phyloP scores from a whole-genome alignment of 1,284 basidiomycete genomes.

The Leucoagaricus sp. region DNA sequence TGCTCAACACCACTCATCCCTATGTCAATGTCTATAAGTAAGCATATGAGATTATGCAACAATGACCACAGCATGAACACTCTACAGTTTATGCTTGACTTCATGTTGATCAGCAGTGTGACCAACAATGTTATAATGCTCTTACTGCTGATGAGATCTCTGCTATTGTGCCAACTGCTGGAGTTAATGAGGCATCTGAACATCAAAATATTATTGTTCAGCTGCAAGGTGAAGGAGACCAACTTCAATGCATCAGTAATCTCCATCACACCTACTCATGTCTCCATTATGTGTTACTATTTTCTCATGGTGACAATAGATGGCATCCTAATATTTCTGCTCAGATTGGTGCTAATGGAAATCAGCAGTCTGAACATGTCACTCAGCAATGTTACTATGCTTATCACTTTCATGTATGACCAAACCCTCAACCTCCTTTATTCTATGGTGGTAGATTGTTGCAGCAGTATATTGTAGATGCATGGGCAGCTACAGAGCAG shows the following conservation, averaged over 20 bases:
- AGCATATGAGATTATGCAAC: too few species aligned
- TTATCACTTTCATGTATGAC: too few species aligned
- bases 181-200: too few species aligned
- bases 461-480: conserved; percentile 38
- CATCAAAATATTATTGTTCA: too few species aligned
- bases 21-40: too few species aligned
- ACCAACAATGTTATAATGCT: conserved; percentile 27
- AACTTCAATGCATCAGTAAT: too few species aligned
- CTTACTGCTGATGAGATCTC: conserved; percentile 30
- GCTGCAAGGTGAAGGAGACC: too few species aligned
- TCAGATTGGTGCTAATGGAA: conserved; percentile 9
- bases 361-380: conserved; percentile 17
- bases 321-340: conserved; percentile 32
- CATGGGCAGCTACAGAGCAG: conserved; percentile 33
- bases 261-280: too few species aligned
- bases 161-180: too few species aligned
- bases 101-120: conserved; percentile 6
- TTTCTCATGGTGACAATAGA: conserved; percentile 39
- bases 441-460: conserved; percentile 30
- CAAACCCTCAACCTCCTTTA: conserved; percentile 19
- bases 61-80: too few species aligned
- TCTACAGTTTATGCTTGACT: too few species aligned
- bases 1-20: too few species aligned
- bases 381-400: conserved; percentile 29
- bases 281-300: conserved; percentile 40